These are phyloP conservation scores for Chrysoporthe cubensis DNA, from an alignment of 2,329 filamentous ascomycete species.

Conservation along the genomic window DNA sequence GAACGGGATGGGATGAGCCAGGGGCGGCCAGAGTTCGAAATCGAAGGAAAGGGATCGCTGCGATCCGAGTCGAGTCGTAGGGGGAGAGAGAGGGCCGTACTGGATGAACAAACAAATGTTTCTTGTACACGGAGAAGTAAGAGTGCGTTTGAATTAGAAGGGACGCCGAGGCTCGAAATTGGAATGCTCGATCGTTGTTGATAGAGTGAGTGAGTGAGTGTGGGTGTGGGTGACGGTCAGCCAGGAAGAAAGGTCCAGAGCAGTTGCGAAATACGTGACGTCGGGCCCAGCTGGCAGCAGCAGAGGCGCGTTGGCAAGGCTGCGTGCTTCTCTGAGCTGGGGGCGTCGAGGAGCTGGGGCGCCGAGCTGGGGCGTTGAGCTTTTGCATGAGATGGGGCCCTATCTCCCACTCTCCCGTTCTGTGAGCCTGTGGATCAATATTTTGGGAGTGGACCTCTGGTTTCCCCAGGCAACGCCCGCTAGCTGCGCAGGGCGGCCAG, in stretches of 20 bases:
- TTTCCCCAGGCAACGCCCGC: slow-evolving; percentile 10
- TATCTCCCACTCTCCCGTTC: not conserved
- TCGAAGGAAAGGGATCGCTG: not conserved
- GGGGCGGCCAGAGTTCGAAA: not conserved
- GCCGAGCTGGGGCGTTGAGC: slow-evolving; percentile 2
- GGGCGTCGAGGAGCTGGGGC: not conserved
- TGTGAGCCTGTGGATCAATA: slow-evolving; percentile 9
- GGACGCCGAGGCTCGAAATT: not conserved
- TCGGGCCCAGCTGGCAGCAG: not conserved
- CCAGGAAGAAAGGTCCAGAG: not conserved
- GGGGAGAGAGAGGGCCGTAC: not conserved
- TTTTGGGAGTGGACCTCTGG: slow-evolving; percentile 10
- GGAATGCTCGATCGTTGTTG: slow-evolving; percentile 9
- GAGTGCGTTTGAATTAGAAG: not conserved
- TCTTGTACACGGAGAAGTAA: not conserved
- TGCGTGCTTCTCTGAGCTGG: not conserved
- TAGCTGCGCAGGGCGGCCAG: not conserved
- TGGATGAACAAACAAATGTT: slow-evolving; percentile 5
- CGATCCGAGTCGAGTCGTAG: not conserved
- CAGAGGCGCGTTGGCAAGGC: slow-evolving; percentile 6
- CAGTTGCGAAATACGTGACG: slow-evolving; percentile 3
- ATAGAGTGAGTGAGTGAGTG: not conserved
- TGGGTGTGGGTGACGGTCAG: not conserved
- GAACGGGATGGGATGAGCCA: slow-evolving; percentile 3
- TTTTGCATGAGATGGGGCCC: slow-evolving; percentile 2